phyloP scores from a whole-genome alignment of 805 yeast genomes.

The Maudiozyma bulderi region DNA sequence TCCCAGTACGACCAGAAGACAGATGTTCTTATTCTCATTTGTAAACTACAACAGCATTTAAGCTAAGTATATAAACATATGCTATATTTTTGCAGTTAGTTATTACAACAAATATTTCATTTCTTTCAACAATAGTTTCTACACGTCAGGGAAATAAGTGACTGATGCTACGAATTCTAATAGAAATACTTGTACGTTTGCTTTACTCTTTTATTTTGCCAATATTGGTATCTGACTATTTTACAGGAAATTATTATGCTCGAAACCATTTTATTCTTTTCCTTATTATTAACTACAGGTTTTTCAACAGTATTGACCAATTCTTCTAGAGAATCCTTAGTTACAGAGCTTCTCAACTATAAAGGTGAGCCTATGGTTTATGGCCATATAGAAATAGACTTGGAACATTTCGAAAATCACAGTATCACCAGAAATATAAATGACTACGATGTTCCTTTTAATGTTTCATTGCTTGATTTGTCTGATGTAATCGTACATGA shows the following conservation, averaged over 20 bases:
- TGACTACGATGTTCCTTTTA: not conserved
- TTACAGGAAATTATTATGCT: not conserved
- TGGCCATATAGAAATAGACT: not conserved
- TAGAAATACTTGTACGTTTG: not conserved
- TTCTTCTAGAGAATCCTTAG: not conserved
- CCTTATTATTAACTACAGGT: not conserved
- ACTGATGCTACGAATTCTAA: too few relatives aligned
- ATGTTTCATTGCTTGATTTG: not conserved
- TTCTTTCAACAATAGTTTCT: too few relatives aligned
- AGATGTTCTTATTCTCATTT: too few relatives aligned
- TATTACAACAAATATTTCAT: too few relatives aligned
- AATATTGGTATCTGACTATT: not conserved
- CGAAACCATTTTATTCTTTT: not conserved
- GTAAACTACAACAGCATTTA: too few relatives aligned
- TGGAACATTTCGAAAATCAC: not conserved
- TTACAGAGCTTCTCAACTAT: too few relatives aligned
- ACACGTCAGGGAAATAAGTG: too few relatives aligned
- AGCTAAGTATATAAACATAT: too few relatives aligned
- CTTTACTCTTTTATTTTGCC: not conserved
- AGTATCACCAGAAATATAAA: not conserved
- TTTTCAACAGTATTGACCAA: not conserved
- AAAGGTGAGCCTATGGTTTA: not conserved
- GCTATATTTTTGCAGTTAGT: too few relatives aligned
- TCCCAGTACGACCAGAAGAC: too few relatives aligned
- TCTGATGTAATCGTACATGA: not conserved